Base-by-base conservation (phyloP, 2,329 filamentous ascomycete genomes). In the Diaporthe vexans region DNA sequence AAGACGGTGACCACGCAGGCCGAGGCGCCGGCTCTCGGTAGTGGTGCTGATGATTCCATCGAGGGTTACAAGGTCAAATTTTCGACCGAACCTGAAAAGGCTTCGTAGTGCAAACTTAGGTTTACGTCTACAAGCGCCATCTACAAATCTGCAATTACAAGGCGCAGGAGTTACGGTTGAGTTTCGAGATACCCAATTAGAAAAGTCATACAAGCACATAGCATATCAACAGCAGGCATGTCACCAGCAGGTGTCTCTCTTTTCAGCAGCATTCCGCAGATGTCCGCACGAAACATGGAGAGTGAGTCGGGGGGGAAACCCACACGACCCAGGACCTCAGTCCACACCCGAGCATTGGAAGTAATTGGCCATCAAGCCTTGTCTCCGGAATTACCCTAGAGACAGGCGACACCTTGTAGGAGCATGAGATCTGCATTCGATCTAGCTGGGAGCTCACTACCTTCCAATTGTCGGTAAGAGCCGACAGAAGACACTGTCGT, bases 311-410 rank as follows among this genome's bases (percentile, higher is more conserved):
- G 7, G 7, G 65, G 73, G n/a, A 37, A 46, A 63, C 52, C 59
- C 59, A 74, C 69, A 69, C 40, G n/a, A 56, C 61, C 13, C 35
- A n/a, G 70, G 70, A 72, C 35, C n/a, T 40, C 19, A 4, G 48
- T 71, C 52, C 72, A 40, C 52, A 51, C 61, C 54, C 54, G 58
- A 54, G 24, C 46, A 65, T 40, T 65, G 68, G 76, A 74, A 78
- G 79, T 83, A 86, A 86, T 89, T 97, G 95, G 95, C 95, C 91
- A 95, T 97, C 95, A 94, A 97, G 94, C 94, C 83, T 97, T 91
- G 90, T 94, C 92, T 87, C 88, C 87, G 81, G 84, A 84, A 81
- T 81, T 73, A 78, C 79, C 81, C 83, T 81, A 80, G 86, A 91
- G 92, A 95, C 88, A 96, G 85, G 94, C 95, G 95, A 97, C 95